These are phyloP conservation scores for Breviolum minutum DNA, from an alignment of 73 alveolate species.

Conservation along the genomic window DNA sequence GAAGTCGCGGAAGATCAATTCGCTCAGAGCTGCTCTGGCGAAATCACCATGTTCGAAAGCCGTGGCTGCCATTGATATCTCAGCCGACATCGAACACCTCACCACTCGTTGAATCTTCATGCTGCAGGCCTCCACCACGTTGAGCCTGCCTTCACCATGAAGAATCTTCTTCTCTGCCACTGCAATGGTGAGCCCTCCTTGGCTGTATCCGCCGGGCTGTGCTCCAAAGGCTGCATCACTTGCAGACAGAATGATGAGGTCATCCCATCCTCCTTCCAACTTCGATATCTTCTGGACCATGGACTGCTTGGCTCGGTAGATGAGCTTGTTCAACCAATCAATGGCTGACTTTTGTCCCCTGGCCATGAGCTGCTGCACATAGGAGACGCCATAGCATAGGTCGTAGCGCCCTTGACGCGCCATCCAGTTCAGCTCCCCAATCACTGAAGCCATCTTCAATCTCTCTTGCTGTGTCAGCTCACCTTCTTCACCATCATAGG, in stretches of 20 bases:
- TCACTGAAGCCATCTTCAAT: background rate
- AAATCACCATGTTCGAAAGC: background rate
- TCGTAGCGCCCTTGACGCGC: background rate
- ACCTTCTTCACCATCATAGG: background rate
- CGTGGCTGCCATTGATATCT: background rate
- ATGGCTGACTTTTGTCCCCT: background rate
- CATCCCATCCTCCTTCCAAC: background rate
- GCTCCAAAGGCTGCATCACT: constrained; percentile 6
- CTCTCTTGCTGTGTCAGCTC: background rate
- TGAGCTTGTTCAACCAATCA: background rate
- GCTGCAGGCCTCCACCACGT: constrained; percentile 9
- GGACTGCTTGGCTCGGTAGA: background rate
- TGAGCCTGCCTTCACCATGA: background rate
- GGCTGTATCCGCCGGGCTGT: background rate
- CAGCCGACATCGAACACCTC: background rate
- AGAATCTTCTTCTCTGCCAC: background rate
- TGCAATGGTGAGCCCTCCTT: background rate
- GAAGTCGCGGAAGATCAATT: background rate
- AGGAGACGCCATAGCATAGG: background rate
- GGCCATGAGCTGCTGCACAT: background rate
- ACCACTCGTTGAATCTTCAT: constrained; percentile 11
- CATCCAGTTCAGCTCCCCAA: constrained; percentile 3
- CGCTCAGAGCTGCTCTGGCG: background rate
- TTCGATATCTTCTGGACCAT: background rate
- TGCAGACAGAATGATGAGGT: background rate